Base-by-base conservation (phyloP, 1,284 basidiomycete species). In the Polyporus tsugae region DNA sequence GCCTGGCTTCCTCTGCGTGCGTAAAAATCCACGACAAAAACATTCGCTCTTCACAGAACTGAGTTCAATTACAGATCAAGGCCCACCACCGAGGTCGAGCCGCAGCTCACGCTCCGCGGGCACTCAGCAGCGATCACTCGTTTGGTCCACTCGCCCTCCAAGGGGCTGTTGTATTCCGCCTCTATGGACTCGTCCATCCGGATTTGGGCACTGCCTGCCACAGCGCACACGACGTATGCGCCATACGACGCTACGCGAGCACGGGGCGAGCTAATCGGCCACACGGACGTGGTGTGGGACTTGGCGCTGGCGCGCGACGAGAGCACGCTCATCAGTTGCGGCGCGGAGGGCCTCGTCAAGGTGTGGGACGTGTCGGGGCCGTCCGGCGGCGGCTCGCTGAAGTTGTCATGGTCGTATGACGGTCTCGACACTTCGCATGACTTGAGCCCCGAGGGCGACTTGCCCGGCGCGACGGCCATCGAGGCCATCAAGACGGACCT, bases 211-310 rank as follows among this genome's bases (percentile, higher is more conserved):
- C 82, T 98, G 57, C 95, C 96, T 7, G 74, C 87, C 13, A 80
- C 86, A 1, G 84, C 87, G 55, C 90, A 89, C 81, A 95, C 88
- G 77, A 96, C 89, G 19, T 98, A 98, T 79, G 94, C 94, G 9
- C 91, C 95, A 0, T 96, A 94, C 78, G 96, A 99, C 74, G 87
- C 92, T 63, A 89, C 90, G 2, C 86, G 91, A 22, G 86, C 90
- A 46, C 85, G 93, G 46, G 93, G 93, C 42, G 91, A 93, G 71
- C 87, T 99, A 38, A 89, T 97, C 46, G 96, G 96, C 1, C 95
- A 98, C 78, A 95, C 95, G 0, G 96, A 99, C 78, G 95, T 95
- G 4, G 93, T 99, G 13, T 99, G 97, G 97, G 97, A 97, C 77
- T 83, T 99, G 61, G 92, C 93, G 33, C 87, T 93, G 44, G 89